phyloP scores from a whole-genome alignment of 139 green algal species.

The Chlamydomonas sp. region DNA sequence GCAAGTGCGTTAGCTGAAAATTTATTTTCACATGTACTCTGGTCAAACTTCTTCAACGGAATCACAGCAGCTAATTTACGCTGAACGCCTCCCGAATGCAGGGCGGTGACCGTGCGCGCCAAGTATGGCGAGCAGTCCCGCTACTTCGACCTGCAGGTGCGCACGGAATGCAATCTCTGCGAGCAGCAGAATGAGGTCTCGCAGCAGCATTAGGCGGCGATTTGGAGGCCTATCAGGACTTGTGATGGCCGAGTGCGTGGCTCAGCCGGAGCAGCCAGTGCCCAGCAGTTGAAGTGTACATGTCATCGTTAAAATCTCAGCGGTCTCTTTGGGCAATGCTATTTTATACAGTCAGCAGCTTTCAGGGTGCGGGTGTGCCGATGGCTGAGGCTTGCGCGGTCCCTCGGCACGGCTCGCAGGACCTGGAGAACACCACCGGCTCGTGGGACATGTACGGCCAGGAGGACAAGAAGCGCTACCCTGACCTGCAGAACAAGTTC shows the following conservation, averaged over 20 bases:
- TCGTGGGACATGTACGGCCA: conserved; percentile 95
- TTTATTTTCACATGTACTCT: not conserved
- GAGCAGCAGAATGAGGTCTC: not conserved
- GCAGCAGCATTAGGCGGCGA: not conserved
- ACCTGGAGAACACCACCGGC: conserved; percentile 94
- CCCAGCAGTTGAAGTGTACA: not conserved
- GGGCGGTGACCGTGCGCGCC: conserved; percentile 63
- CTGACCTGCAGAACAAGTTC: conserved; percentile 87
- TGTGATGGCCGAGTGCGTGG: not conserved
- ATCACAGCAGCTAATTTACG: no score
- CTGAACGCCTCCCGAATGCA: conserved; percentile 34
- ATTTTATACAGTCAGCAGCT: not conserved
- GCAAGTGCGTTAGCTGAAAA: conserved; percentile 38
- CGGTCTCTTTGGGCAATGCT: not conserved
- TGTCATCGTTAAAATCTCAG: not conserved
- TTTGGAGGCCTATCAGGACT: not conserved
- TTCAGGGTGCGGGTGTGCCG: not conserved
- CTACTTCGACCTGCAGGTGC: conserved; percentile 86
- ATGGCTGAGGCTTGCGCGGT: not conserved
- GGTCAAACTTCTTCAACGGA: not conserved
- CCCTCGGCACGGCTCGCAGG: conserved; percentile 52
- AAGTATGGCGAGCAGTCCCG: conserved; percentile 90
- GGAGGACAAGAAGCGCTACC: conserved; percentile 90
- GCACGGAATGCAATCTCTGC: not conserved
- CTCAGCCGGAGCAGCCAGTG: not conserved